phyloP scores from a whole-genome alignment of 2,329 filamentous ascomycete genomes.

The Diaporthe sp. region DNA sequence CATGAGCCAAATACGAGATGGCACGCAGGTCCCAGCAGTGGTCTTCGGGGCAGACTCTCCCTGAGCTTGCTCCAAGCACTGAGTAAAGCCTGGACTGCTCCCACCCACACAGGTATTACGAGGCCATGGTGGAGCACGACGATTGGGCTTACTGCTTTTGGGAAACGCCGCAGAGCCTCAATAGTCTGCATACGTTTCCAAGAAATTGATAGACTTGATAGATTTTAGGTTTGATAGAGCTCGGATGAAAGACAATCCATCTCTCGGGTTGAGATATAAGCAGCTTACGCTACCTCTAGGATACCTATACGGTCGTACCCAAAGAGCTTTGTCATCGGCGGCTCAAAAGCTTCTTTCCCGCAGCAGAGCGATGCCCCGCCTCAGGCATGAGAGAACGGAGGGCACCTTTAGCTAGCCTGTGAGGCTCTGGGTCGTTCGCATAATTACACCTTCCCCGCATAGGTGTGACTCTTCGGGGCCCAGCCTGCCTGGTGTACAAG shows the following conservation, averaged over 20 bases:
- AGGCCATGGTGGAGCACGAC: neutral
- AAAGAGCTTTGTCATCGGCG: constrained; percentile 8
- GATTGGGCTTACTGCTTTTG: no score
- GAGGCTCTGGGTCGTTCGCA: neutral
- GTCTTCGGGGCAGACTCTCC: neutral
- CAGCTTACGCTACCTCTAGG: neutral
- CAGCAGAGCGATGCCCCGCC: neutral
- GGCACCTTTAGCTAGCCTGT: neutral
- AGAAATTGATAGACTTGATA: neutral
- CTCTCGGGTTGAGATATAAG: neutral
- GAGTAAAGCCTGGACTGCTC: neutral
- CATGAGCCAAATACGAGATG: constrained; percentile 6
- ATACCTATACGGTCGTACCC: neutral
- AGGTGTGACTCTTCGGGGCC: neutral
- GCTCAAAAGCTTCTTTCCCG: constrained; percentile 28
- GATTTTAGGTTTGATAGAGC: neutral
- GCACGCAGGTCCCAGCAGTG: neutral
- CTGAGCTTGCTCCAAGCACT: neutral
- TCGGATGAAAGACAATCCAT: neutral
- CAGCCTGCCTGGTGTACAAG: neutral
- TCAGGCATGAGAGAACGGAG: neutral
- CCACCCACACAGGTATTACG: neutral
- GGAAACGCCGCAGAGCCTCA: constrained; percentile 4
- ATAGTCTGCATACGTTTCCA: neutral
- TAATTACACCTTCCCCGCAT: neutral